These are phyloP conservation scores for Eutreptiella sp. DNA, from an alignment of 208 protist genomes.

Conservation along the genomic window DNA sequence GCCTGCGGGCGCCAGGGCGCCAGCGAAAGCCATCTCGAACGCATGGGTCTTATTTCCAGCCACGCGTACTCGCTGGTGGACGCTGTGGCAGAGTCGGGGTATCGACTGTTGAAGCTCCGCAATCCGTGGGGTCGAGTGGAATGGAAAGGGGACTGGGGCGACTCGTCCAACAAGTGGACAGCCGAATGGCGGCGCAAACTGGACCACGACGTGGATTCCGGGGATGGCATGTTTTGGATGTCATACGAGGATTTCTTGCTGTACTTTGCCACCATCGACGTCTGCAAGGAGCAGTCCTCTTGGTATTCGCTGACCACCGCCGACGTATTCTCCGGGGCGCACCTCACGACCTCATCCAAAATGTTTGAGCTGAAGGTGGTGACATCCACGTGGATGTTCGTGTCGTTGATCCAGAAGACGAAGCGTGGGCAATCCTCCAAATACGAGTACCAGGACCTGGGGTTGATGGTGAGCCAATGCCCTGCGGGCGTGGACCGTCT, in stretches of 20 bases:
- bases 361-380: neutral
- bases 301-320: neutral
- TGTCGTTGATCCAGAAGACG: constrained; percentile 1
- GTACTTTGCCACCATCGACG: constrained; percentile 6
- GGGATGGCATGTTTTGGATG: constrained; percentile 25
- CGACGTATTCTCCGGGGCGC: neutral
- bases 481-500: too few relatives aligned
- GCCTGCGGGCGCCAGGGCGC: too few relatives aligned
- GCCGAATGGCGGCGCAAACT: neutral
- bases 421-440: neutral
- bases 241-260: constrained; percentile 11
- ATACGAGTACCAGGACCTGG: constrained; percentile 15
- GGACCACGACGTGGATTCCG: neutral
- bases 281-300: constrained; percentile 5
- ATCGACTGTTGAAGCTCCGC: constrained; percentile 20
- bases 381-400: constrained; percentile 15
- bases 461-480: too few relatives aligned
- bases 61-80: constrained; percentile 33
- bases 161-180: constrained; percentile 22
- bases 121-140: constrained; percentile 39
- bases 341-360: neutral
- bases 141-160: constrained; percentile 38
- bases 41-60: constrained; percentile 15
- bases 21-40: too few relatives aligned
- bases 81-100: neutral